A percentile compares a stretch with the other conserved stretches of the same genome.
phyloP scores from a whole-genome alignment of 2,329 filamentous ascomycete genomes.

The Cercospora sp. region DNA sequence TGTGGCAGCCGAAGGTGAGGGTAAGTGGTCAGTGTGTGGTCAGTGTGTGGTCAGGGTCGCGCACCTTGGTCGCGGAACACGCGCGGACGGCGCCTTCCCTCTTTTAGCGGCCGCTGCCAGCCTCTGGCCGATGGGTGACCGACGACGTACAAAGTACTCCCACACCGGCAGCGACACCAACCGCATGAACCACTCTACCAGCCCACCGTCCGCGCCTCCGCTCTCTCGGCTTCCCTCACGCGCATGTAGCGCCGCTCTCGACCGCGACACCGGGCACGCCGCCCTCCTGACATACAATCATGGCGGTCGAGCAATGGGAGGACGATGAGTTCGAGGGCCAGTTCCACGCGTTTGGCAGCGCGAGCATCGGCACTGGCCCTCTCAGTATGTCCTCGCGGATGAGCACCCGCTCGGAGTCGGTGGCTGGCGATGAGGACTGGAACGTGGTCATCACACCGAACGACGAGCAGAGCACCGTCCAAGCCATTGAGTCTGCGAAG shows the following conservation, averaged over 20 bases:
- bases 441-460: conserved; percentile 82
- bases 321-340: conserved; percentile 61
- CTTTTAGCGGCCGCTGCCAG: not conserved
- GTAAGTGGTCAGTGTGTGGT: not conserved
- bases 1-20: not conserved
- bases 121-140: not conserved
- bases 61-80: not conserved
- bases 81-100: not conserved
- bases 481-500: conserved; percentile 84
- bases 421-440: conserved; percentile 73
- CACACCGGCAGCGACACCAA: not conserved
- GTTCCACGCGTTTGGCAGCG: conserved; percentile 47
- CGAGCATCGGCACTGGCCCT: conserved; percentile 70
- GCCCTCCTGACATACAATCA: conserved; percentile 51
- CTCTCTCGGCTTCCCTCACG: not conserved
- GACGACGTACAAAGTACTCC: not conserved
- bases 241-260: conserved; percentile 10
- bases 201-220: conserved; percentile 6
- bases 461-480: conserved; percentile 77
- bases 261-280: conserved; percentile 13
- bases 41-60: not conserved
- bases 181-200: conserved; percentile 11
- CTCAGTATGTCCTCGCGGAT: conserved; percentile 74
- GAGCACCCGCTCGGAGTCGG: conserved; percentile 73
- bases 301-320: conserved; percentile 68